A percentile compares a stretch with the other conserved stretches of the same genome.
Conservation (phyloP, 2,329 filamentous ascomycete species). For the Rhytidhysteron rufulum region DNA sequence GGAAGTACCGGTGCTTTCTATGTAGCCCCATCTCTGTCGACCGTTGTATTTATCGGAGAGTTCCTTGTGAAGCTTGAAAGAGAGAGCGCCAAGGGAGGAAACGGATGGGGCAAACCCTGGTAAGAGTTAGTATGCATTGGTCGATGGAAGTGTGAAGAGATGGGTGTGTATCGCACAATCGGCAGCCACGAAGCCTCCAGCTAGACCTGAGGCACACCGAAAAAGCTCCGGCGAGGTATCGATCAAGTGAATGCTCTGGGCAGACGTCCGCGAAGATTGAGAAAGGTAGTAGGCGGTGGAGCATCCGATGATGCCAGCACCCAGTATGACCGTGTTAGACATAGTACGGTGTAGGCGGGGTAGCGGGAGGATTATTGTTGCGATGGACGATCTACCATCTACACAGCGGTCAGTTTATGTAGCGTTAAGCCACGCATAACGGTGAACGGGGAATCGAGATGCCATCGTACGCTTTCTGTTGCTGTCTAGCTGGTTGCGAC, state of each 20-base stretch:
- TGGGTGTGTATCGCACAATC: conserved; percentile 52
- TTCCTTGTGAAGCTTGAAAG: conserved; percentile 64
- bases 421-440: no score
- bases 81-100: conserved; percentile 60
- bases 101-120: conserved; percentile 56
- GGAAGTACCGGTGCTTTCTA: conserved; percentile 52
- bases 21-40: conserved; percentile 56
- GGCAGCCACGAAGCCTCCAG: conserved; percentile 68
- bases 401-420: no score
- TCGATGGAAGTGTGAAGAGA: no score
- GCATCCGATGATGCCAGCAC: conserved; percentile 44
- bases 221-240: conserved; percentile 61
- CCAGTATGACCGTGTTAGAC: conserved; percentile 36
- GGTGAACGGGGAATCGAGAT: no score
- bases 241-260: conserved; percentile 53
- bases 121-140: not conserved
- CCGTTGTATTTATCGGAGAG: conserved; percentile 61
- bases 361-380: no score
- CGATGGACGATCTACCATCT: no score
- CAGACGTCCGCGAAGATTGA: conserved; percentile 30
- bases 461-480: no score
- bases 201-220: conserved; percentile 68
- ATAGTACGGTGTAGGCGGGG: conserved; percentile 1
- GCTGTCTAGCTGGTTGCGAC: no score
- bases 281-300: conserved; percentile 63